phyloP scores from a whole-genome alignment of 2,329 filamentous ascomycete genomes.

The Talaromyces rugulosus region DNA sequence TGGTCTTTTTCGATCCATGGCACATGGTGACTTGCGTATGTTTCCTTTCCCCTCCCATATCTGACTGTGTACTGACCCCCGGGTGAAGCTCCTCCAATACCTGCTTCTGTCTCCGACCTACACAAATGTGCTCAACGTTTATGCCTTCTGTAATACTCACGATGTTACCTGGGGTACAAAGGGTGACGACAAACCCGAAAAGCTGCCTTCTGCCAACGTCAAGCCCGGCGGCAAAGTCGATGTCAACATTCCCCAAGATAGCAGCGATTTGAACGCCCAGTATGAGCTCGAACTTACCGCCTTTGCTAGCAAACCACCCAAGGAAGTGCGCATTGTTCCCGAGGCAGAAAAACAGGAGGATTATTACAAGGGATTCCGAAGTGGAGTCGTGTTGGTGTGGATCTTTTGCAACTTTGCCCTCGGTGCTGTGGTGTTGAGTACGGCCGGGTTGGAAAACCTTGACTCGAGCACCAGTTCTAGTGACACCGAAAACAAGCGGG shows the following conservation, averaged over 20 bases:
- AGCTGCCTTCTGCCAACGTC: conserved; percentile 79
- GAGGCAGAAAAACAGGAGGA: conserved; percentile 82
- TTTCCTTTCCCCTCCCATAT: conserved; percentile 7
- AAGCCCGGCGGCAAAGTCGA: conserved; percentile 96
- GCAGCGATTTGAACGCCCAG: conserved; percentile 89
- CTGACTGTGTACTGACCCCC: background rate
- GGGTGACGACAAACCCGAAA: conserved; percentile 92
- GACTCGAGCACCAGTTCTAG: conserved; percentile 40
- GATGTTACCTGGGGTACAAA: conserved; percentile 98
- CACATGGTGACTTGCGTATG: conserved; percentile 84
- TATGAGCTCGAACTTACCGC: conserved; percentile 79
- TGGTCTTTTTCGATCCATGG: conserved; percentile 97
- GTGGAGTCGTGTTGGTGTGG: conserved; percentile 87
- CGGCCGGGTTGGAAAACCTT: conserved; percentile 73
- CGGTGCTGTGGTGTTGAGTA: conserved; percentile 77
- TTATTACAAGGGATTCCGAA: conserved; percentile 95
- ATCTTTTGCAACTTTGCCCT: conserved; percentile 95
- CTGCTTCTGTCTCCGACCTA: conserved; percentile 92
- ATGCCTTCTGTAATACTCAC: conserved; percentile 97
- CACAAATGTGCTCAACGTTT: conserved; percentile 95
- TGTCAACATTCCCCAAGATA: conserved; percentile 77
- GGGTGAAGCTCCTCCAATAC: conserved; percentile 75
- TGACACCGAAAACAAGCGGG: conserved; percentile 51
- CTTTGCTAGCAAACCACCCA: conserved; percentile 70
- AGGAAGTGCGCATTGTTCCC: conserved; percentile 53